phyloP scores from a whole-genome alignment of 768 basidiomycete species.

The Macrocybe gigantea region DNA sequence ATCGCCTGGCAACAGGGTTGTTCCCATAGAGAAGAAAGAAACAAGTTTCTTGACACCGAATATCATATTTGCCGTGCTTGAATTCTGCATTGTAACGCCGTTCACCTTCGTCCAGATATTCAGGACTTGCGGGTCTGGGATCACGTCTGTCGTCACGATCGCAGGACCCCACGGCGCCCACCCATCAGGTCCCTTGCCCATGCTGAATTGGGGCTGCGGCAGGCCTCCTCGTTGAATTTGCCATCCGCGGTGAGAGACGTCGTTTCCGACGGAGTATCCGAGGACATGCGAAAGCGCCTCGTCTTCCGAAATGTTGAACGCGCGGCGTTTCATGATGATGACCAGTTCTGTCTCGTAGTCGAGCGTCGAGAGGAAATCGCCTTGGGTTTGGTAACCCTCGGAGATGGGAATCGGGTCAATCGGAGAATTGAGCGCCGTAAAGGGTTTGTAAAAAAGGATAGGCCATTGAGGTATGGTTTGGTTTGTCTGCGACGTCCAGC shows the following conservation, averaged over 20 bases:
- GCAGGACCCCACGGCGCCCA: slow-evolving; percentile 38
- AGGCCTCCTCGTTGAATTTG: slow-evolving; percentile 36
- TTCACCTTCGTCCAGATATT: slow-evolving; percentile 37
- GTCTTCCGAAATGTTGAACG: slow-evolving; percentile 36
- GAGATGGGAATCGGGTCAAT: slow-evolving; percentile 28
- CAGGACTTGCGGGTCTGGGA: slow-evolving; percentile 32
- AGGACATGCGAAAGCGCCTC: slow-evolving; percentile 35
- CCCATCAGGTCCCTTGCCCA: slow-evolving; percentile 38
- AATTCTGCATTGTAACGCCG: slow-evolving; percentile 30
- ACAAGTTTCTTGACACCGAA: slow-evolving; percentile 34
- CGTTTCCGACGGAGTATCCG: slow-evolving; percentile 33
- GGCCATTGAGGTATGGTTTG: slow-evolving; percentile 29
- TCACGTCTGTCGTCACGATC: slow-evolving; percentile 29
- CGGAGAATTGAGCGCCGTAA: slow-evolving; percentile 29
- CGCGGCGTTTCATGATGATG: slow-evolving; percentile 25
- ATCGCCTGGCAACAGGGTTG: slow-evolving; percentile 33
- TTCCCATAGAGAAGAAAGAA: slow-evolving; percentile 40
- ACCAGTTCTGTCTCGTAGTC: slow-evolving; percentile 39
- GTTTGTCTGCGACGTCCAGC: slow-evolving; percentile 17
- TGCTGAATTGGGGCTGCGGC: slow-evolving; percentile 35
- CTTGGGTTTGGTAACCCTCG: slow-evolving; percentile 31
- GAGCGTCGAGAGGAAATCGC: slow-evolving; percentile 33
- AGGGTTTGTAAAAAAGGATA: slow-evolving; percentile 30
- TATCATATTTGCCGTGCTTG: slow-evolving; percentile 35
- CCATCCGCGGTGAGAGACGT: slow-evolving; percentile 39